phyloP scores from a whole-genome alignment of 176 grass and related monocot genomes.

The Zoysia japonica region DNA sequence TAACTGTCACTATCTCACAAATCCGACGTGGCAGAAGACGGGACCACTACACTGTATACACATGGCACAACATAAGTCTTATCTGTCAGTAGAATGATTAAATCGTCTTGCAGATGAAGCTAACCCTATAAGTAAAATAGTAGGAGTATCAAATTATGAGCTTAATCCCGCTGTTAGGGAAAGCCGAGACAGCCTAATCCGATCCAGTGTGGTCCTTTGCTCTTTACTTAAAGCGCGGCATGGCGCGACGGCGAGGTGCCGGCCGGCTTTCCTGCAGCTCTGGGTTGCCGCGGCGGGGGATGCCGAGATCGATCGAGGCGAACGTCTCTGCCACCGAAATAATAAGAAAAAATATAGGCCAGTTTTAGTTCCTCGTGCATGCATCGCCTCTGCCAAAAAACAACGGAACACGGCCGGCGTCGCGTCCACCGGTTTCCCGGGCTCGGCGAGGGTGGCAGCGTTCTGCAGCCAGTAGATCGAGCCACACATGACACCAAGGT shows the following conservation, averaged over 20 bases:
- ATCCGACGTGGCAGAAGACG: too few relatives aligned
- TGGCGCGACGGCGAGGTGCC: slow-evolving; percentile 20
- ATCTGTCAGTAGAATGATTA: not conserved
- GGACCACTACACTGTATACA: too few relatives aligned
- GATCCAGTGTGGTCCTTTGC: slow-evolving; percentile 39
- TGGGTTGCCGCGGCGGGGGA: slow-evolving; percentile 24
- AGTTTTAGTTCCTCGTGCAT: too few relatives aligned
- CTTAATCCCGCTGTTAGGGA: slow-evolving; percentile 23
- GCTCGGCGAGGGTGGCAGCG: too few relatives aligned
- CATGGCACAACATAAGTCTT: too few relatives aligned
- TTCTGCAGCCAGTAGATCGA: too few relatives aligned
- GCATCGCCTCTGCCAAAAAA: too few relatives aligned
- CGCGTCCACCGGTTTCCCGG: too few relatives aligned
- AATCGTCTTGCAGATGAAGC: not conserved
- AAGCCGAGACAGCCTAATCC: slow-evolving; percentile 16
- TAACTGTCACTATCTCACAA: too few relatives aligned
- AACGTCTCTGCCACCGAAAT: not conserved
- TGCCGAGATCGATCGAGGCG: not conserved
- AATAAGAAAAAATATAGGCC: not conserved
- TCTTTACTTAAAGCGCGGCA: slow-evolving; percentile 44
- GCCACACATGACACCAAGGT: not conserved
- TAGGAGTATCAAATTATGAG: not conserved
- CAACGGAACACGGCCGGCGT: too few relatives aligned
- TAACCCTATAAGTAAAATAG: not conserved
- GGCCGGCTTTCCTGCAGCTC: slow-evolving; percentile 1